These are phyloP conservation scores for Solanum clarkiae DNA, from an alignment of 257 asterid species.

Conservation along the genomic window DNA sequence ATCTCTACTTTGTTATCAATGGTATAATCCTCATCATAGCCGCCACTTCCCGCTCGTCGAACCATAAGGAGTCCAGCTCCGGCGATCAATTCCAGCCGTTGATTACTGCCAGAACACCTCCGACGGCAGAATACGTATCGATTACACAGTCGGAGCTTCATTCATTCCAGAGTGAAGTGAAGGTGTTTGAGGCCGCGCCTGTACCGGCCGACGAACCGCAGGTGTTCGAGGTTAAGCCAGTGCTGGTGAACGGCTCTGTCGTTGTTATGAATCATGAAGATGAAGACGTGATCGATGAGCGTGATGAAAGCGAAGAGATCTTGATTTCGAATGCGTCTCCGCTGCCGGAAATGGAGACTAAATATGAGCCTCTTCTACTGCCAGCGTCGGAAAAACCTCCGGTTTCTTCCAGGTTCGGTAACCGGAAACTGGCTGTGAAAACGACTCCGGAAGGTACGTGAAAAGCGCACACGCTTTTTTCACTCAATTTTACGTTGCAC, in stretches of 20 bases:
- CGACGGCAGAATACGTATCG: conserved; percentile 6
- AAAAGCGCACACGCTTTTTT: background rate
- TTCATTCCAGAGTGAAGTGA: background rate
- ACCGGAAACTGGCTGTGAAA: conserved; percentile 23
- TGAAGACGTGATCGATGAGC: conserved; percentile 1
- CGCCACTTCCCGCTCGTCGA: conserved; percentile 41
- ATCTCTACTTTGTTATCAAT: conserved; percentile 53
- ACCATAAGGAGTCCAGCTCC: conserved; percentile 6
- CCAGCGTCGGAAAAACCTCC: conserved; percentile 38
- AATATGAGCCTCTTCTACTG: conserved; percentile 3
- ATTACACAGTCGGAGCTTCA: background rate
- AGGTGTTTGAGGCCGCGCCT: background rate
- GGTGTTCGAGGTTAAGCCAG: conserved; percentile 25
- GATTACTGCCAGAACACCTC: conserved; percentile 28
- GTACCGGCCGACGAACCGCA: conserved; percentile 8
- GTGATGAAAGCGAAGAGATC: conserved; percentile 9
- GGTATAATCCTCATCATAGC: conserved; percentile 60
- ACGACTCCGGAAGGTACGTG: conserved; percentile 37
- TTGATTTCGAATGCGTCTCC: conserved; percentile 2
- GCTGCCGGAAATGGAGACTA: conserved; percentile 3
- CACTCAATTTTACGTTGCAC: too few relatives aligned
- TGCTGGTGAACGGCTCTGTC: conserved; percentile 31
- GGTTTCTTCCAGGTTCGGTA: conserved; percentile 29
- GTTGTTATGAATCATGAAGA: background rate
- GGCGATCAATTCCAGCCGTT: conserved; percentile 6